phyloP scores from a whole-genome alignment of 2,329 filamentous ascomycete species.

The Rutstroemia sp. region DNA sequence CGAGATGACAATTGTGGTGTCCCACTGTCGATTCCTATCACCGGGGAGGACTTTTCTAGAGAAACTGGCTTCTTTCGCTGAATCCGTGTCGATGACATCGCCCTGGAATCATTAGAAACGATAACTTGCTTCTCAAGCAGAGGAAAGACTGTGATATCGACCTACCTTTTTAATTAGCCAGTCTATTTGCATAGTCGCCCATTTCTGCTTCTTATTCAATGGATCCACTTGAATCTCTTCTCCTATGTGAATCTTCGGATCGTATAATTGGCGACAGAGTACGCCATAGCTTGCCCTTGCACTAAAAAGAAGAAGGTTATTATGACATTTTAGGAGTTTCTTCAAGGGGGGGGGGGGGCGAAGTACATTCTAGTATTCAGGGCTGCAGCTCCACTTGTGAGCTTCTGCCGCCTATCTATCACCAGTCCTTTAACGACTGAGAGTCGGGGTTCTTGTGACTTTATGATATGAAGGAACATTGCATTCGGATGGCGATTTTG shows the following conservation, averaged over 20 bases:
- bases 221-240: constrained; percentile 33
- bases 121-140: not conserved
- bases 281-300: constrained; percentile 39
- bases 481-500: constrained; percentile 32
- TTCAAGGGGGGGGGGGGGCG: not conserved
- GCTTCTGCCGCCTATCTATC: constrained; percentile 41
- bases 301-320: not conserved
- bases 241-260: constrained; percentile 31
- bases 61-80: constrained; percentile 23
- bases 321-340: not conserved
- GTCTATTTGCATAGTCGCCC: constrained; percentile 36
- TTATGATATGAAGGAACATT: constrained; percentile 33
- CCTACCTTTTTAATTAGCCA: constrained; percentile 36
- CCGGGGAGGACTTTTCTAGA: constrained; percentile 29
- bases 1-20: constrained; percentile 35
- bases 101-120: constrained; percentile 27
- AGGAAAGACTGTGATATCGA: not conserved
- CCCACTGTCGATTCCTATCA: constrained; percentile 32
- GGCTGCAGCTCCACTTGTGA: constrained; percentile 36
- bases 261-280: constrained; percentile 32
- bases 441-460: constrained; percentile 44
- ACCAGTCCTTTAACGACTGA: constrained; percentile 48
- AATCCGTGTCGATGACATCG: constrained; percentile 33
- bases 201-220: constrained; percentile 27
- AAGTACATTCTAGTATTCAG: constrained; percentile 33